Evolutionary conservation across 1,139 yeast species (phyloP), one percentile per base, ranked within the genome.

Genomic region (Kodamaea sp.): DNA sequence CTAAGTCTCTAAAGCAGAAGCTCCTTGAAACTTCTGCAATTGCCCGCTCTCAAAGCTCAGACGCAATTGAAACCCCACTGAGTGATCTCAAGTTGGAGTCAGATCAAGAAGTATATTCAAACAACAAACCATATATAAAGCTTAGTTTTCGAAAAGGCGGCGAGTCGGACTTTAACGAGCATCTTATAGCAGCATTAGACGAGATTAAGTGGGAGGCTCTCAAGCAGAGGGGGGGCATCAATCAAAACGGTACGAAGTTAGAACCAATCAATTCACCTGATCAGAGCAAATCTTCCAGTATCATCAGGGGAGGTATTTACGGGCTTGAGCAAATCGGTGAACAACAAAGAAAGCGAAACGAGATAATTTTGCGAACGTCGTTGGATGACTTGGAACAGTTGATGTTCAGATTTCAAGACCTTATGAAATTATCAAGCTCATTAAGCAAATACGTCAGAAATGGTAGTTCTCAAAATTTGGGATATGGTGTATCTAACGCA

Each of bases 321-420:
- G 87, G 87, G 1, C 64, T 90, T 14, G 86, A 88, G 44, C 69
- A 69, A 32, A 60, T 73, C 8, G 79, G 82, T 28, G 83, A 78
- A 41, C 65, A 68, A 26, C 75, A 76, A 46, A 63, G 85, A 7
- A 67, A 72, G 37, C 73, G 76, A 32, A 84, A 83, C 43, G 87
- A 85, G 38, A 54, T 70, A 14, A 70, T 89, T 0, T 64, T 89
- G 34, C 75, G 78, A 23, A 73, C 76, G 22, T 89, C 96, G 0
- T 61, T 90, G 26, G 84, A 82, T 35, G 96, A 88, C 55, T 61
- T 90, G 29, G 83, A 83, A 42, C 83, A 83, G 28, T 64, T 90
- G 32, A 82, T 88, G 83, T 72, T 79, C 16, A 76, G 85, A 43
- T 95, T 90, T 1, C 79, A 79, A 47, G 95, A 89, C 37, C 34